Evolutionary conservation across 495 filamentous ascomycete genomes (phyloP).

Genomic region (Tuber borchii): DNA sequence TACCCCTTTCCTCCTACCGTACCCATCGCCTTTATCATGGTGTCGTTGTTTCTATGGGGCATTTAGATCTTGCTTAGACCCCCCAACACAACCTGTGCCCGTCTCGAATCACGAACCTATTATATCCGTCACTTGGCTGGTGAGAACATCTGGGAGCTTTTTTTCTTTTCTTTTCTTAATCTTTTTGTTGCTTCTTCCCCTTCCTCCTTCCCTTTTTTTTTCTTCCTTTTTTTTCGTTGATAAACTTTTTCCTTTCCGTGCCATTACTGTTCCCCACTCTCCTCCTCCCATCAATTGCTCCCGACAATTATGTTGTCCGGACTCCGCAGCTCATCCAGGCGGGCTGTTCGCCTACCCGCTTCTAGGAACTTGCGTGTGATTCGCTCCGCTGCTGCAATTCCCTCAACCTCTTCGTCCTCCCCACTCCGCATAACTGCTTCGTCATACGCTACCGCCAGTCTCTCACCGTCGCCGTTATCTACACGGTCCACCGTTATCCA

Average conservation of each 20-base stretch:
- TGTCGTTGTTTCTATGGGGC: not conserved
- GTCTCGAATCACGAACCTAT: not conserved
- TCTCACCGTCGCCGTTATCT: constrained; percentile 40
- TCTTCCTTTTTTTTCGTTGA: constrained; percentile 9
- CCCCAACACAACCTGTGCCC: not conserved
- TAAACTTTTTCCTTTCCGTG: not conserved
- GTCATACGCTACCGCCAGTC: constrained; percentile 17
- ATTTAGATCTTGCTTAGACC: no score
- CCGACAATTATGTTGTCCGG: constrained; percentile 28
- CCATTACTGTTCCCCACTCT: not conserved
- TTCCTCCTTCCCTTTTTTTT: not conserved
- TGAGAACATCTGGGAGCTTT: not conserved
- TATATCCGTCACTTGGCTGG: not conserved
- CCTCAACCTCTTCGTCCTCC: not conserved
- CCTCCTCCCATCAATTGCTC: constrained; percentile 23
- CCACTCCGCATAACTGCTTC: constrained; percentile 18
- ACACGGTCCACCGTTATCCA: constrained; percentile 89
- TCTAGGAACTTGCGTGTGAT: constrained; percentile 17
- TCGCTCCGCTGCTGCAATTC: constrained; percentile 11
- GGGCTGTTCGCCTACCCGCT: constrained; percentile 23
- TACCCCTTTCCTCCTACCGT: not conserved
- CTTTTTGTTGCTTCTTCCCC: not conserved
- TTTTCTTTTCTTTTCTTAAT: not conserved
- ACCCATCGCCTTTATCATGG: not conserved
- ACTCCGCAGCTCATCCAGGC: constrained; percentile 37